These are phyloP conservation scores for Plasmodium relictum DNA, from an alignment of 169 alveolate species.

Conservation along the genomic window DNA sequence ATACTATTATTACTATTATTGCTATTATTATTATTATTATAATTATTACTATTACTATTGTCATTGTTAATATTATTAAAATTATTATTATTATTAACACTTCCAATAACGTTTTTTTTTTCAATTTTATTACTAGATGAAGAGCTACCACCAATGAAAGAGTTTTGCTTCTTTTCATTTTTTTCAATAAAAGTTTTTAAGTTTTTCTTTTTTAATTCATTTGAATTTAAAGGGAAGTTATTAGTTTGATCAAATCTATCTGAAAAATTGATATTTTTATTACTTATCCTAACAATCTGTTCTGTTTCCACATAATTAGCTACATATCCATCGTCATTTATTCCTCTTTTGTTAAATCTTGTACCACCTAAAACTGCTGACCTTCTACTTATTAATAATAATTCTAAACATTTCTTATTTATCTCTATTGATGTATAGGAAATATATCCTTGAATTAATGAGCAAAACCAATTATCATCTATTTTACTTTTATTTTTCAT, in stretches of 20 bases:
- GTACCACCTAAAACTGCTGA: slow-evolving; percentile 96
- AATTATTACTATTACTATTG: background rate
- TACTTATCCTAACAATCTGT: slow-evolving; percentile 87
- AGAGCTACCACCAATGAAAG: too few species aligned
- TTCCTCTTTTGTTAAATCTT: slow-evolving; percentile 96
- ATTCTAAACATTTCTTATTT: slow-evolving; percentile 77
- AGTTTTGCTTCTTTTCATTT: background rate
- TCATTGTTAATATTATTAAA: background rate
- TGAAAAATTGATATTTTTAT: slow-evolving; percentile 77
- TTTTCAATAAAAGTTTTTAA: background rate
- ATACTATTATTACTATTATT: background rate
- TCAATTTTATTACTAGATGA: too few species aligned
- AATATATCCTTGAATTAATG: slow-evolving; percentile 85
- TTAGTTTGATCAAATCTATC: slow-evolving; percentile 79
- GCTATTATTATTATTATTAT: background rate
- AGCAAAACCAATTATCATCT: slow-evolving; percentile 74
- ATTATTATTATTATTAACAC: background rate
- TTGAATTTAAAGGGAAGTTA: background rate
- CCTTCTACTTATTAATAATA: slow-evolving; percentile 92
- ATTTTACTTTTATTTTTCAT: slow-evolving; percentile 54
- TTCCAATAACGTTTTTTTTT: too few species aligned
- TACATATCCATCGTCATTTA: slow-evolving; percentile 91
- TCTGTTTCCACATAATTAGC: slow-evolving; percentile 98
- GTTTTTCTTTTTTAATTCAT: background rate
- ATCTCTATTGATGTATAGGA: slow-evolving; percentile 79